A percentile compares a stretch with the other conserved stretches of the same genome.
These are phyloP conservation scores for Metschnikowia arizonensis DNA, from an alignment of 805 yeast genomes.

Conservation along the genomic window DNA sequence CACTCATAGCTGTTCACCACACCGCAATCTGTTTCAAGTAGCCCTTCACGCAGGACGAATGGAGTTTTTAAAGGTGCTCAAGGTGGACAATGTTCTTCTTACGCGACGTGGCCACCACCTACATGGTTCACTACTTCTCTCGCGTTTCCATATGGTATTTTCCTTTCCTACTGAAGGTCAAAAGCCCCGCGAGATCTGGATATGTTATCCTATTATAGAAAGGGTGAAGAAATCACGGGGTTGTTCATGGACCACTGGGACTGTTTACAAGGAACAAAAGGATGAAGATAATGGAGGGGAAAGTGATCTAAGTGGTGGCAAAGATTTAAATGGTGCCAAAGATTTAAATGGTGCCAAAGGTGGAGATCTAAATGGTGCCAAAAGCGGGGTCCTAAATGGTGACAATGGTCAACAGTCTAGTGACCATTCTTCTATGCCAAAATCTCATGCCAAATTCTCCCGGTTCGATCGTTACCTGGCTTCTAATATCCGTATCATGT, in stretches of 20 bases:
- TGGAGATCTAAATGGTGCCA: too few relatives aligned
- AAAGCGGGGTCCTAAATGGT: too few relatives aligned
- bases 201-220: conserved; percentile 81
- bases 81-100: conserved; percentile 37
- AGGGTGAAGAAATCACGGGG: conserved; percentile 56
- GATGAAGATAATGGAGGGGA: neutral
- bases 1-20: neutral
- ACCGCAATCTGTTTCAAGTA: neutral
- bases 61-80: conserved; percentile 27
- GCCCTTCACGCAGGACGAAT: conserved; percentile 14
- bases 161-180: conserved; percentile 20
- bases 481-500: conserved; percentile 63
- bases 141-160: conserved; percentile 38
- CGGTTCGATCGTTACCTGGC: conserved; percentile 36
- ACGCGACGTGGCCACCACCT: conserved; percentile 37
- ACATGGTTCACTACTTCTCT: conserved; percentile 34
- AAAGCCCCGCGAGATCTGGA: conserved; percentile 71
- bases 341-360: too few relatives aligned
- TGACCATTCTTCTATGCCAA: too few relatives aligned
- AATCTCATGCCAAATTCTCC: too few relatives aligned
- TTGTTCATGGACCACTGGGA: conserved; percentile 33
- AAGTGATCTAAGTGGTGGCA: neutral
- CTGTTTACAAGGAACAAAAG: too few relatives aligned
- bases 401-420: too few relatives aligned
- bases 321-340: too few relatives aligned